phyloP scores from a whole-genome alignment of 495 filamentous ascomycete genomes.

The Hyaloscypha hepaticicola region DNA sequence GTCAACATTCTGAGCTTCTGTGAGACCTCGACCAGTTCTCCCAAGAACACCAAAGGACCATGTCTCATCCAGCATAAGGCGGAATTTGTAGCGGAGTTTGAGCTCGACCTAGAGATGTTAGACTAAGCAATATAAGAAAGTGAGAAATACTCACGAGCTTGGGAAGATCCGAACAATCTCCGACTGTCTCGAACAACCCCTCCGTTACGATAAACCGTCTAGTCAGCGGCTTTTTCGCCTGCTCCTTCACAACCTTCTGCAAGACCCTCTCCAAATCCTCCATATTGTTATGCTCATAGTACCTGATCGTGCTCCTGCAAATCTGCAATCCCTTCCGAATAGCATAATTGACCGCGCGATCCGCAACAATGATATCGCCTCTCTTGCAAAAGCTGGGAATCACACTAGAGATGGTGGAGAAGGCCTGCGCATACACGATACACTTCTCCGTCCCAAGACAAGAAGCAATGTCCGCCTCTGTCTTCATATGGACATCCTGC shows the following conservation, averaged over 20 bases:
- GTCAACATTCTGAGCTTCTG: slow-evolving; percentile 95
- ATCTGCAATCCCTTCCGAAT: slow-evolving; percentile 94
- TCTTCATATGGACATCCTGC: slow-evolving; percentile 97
- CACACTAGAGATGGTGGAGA: slow-evolving; percentile 90
- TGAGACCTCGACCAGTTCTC: slow-evolving; percentile 84
- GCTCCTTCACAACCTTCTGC: slow-evolving; percentile 80
- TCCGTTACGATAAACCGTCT: slow-evolving; percentile 95
- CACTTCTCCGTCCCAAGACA: slow-evolving; percentile 83
- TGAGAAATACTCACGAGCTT: slow-evolving; percentile 63
- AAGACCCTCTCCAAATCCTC: slow-evolving; percentile 87
- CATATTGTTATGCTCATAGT: slow-evolving; percentile 97
- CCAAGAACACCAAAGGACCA: slow-evolving; percentile 95
- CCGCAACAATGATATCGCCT: slow-evolving; percentile 97
- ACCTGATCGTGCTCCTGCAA: slow-evolving; percentile 81
- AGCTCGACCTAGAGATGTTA: slow-evolving; percentile 68
- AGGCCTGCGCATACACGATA: slow-evolving; percentile 93
- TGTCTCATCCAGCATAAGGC: slow-evolving; percentile 94
- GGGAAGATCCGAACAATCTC: slow-evolving; percentile 82
- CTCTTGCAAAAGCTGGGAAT: slow-evolving; percentile 96
- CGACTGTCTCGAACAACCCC: slow-evolving; percentile 87
- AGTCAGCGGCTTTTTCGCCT: slow-evolving; percentile 81
- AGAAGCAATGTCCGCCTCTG: slow-evolving; percentile 88
- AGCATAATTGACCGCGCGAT: slow-evolving; percentile 89
- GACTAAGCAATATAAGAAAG: slow-evolving; percentile 9
- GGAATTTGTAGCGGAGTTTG: slow-evolving; percentile 94